phyloP scores from a whole-genome alignment of 768 basidiomycete genomes.

The Nidularia pulvinata region DNA sequence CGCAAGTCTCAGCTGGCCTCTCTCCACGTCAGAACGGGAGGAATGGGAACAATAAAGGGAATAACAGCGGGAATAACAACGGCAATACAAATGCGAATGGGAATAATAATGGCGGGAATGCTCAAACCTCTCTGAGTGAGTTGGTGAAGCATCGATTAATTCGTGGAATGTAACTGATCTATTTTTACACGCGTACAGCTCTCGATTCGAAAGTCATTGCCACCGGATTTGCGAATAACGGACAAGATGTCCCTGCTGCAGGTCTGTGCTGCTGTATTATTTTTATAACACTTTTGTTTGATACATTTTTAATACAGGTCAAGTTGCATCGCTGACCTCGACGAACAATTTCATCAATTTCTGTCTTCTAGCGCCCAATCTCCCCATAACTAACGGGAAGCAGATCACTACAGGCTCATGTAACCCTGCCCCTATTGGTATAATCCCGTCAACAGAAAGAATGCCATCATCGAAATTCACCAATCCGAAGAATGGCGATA shows the following conservation, averaged over 20 bases:
- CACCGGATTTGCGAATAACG: constrained; percentile 46
- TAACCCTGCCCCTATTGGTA: constrained; percentile 54
- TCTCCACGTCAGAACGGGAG: constrained; percentile 17
- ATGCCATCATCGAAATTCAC: constrained; percentile 46
- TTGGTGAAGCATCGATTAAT: neutral
- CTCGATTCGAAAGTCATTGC: constrained; percentile 54
- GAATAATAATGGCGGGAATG: constrained; percentile 23
- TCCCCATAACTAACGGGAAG: constrained; percentile 52
- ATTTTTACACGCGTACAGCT: constrained; percentile 22
- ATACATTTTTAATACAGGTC: constrained; percentile 23
- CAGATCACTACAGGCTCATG: constrained; percentile 48
- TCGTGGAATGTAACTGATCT: neutral
- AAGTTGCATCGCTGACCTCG: constrained; percentile 48
- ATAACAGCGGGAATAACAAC: constrained; percentile 7
- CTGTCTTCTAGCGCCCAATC: constrained; percentile 36
- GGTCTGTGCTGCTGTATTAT: no score
- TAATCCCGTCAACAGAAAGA: constrained; percentile 40
- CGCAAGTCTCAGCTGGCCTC: constrained; percentile 29
- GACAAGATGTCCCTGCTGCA: constrained; percentile 35
- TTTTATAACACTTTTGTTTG: no score
- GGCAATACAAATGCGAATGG: constrained; percentile 12
- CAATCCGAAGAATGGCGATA: constrained; percentile 35
- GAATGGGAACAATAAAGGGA: constrained; percentile 3
- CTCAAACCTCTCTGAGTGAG: constrained; percentile 44
- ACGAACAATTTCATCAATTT: constrained; percentile 62